A percentile compares a stretch with the other conserved stretches of the same genome.
Evolutionary conservation across 345 rosid genomes (phyloP).

Genomic region (Populus ilicifolia): DNA sequence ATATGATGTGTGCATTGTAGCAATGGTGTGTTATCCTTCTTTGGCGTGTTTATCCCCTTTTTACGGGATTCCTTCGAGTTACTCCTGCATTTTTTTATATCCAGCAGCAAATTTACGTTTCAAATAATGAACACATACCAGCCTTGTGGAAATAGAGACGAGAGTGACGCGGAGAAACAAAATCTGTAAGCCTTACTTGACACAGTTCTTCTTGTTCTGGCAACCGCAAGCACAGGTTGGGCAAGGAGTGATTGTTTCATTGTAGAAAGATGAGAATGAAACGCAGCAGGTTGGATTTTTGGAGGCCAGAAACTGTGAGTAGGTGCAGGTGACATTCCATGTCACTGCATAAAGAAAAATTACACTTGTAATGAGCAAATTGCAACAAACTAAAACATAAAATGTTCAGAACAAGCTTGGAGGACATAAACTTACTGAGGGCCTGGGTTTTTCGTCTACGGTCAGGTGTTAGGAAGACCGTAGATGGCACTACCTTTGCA

Average conservation of each 20-base stretch:
- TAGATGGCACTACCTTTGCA: constrained; percentile 51
- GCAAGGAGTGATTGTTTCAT: constrained; percentile 8
- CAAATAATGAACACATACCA: too few species aligned
- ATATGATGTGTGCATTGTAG: constrained; percentile 64
- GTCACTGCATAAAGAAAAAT: constrained; percentile 16
- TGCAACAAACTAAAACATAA: too few species aligned
- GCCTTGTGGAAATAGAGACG: background rate
- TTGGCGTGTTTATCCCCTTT: constrained; percentile 48
- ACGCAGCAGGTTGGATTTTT: constrained; percentile 15
- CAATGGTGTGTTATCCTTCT: constrained; percentile 49
- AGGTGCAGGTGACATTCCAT: constrained; percentile 12
- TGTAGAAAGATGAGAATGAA: constrained; percentile 18
- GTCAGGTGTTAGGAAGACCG: constrained; percentile 49
- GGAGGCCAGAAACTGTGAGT: constrained; percentile 7
- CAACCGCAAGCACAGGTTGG: constrained; percentile 15
- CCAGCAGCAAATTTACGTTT: too few species aligned
- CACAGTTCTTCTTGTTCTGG: constrained; percentile 41
- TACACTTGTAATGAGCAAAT: background rate
- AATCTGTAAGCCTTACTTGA: constrained; percentile 40
- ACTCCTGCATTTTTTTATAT: constrained; percentile 35
- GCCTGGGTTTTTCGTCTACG: constrained; percentile 61
- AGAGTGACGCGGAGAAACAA: background rate
- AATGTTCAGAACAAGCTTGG: constrained; percentile 45
- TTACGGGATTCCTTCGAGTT: constrained; percentile 43
- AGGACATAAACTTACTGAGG: constrained; percentile 38